Percentiles rank a stretch among this genome's conserved stretches.
These are phyloP conservation scores for Cicer pinnatifidum DNA, from an alignment of 306 rosid genomes.

Conservation along the genomic window DNA sequence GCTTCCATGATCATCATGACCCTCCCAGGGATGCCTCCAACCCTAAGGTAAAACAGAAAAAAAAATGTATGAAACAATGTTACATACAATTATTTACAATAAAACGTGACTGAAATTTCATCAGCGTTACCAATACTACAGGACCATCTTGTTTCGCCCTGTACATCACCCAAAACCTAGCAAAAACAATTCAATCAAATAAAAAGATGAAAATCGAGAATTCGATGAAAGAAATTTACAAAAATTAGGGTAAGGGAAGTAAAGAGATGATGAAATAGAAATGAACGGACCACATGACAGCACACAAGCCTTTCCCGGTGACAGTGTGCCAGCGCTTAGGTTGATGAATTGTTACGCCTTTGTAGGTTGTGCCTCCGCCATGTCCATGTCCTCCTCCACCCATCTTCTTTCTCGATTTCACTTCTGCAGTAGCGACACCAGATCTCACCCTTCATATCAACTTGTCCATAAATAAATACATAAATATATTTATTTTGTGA, in stretches of 20 bases:
- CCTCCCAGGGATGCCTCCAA: slow-evolving; percentile 99
- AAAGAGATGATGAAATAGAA: neutral
- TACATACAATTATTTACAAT: neutral
- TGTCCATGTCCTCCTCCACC: slow-evolving; percentile 58
- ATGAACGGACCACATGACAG: slow-evolving; percentile 76
- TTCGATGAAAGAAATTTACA: neutral
- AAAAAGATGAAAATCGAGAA: neutral
- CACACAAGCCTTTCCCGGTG: slow-evolving; percentile 97
- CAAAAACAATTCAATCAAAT: neutral
- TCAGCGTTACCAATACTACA: slow-evolving; percentile 74
- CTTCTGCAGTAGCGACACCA: neutral
- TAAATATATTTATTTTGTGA: neutral
- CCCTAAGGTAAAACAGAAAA: slow-evolving; percentile 56
- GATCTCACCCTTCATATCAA: slow-evolving; percentile 1
- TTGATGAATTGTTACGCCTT: slow-evolving; percentile 50
- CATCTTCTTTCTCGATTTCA: slow-evolving; percentile 32
- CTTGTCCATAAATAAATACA: neutral
- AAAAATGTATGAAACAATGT: neutral
- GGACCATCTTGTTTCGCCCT: slow-evolving; percentile 98
- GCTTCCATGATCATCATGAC: slow-evolving; percentile 66
- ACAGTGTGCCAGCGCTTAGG: slow-evolving; percentile 85
- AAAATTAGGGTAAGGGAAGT: slow-evolving; percentile 12
- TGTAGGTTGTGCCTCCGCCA: slow-evolving; percentile 53
- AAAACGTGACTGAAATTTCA: neutral
- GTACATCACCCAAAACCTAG: slow-evolving; percentile 91